These are phyloP conservation scores for Camillea tinctor DNA, from an alignment of 2,329 filamentous ascomycete species.

Conservation along the genomic window DNA sequence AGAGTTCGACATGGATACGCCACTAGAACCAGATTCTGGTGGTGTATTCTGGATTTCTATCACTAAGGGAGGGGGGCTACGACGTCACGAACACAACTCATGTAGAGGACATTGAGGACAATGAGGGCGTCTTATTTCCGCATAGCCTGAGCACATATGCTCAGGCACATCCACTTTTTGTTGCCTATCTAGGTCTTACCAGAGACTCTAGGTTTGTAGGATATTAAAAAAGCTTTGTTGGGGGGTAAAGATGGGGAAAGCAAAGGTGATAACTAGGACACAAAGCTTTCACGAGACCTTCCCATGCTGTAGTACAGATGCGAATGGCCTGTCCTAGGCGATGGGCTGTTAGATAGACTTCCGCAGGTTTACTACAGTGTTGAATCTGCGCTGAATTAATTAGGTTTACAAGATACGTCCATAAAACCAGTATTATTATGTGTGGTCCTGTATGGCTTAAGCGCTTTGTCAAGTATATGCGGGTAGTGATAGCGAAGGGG, in stretches of 20 bases:
- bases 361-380: neutral
- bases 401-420: neutral
- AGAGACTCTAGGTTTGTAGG: neutral
- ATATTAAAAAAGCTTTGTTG: neutral
- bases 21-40: neutral
- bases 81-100: neutral
- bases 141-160: neutral
- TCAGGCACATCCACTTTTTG: neutral
- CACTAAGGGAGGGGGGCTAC: neutral
- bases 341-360: neutral
- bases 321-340: neutral
- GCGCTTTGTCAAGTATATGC: too few species aligned
- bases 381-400: neutral
- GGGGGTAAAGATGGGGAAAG: neutral
- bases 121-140: neutral
- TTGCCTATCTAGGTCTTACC: neutral
- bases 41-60: neutral
- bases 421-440: neutral
- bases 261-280: neutral
- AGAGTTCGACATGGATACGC: conserved; percentile 7
- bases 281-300: neutral
- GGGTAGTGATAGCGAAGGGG: too few species aligned
- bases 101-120: neutral
- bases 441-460: neutral
- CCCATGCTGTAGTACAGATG: neutral